These are phyloP conservation scores for Leptosphaerulina australis DNA, from an alignment of 2,329 filamentous ascomycete genomes.

Conservation along the genomic window DNA sequence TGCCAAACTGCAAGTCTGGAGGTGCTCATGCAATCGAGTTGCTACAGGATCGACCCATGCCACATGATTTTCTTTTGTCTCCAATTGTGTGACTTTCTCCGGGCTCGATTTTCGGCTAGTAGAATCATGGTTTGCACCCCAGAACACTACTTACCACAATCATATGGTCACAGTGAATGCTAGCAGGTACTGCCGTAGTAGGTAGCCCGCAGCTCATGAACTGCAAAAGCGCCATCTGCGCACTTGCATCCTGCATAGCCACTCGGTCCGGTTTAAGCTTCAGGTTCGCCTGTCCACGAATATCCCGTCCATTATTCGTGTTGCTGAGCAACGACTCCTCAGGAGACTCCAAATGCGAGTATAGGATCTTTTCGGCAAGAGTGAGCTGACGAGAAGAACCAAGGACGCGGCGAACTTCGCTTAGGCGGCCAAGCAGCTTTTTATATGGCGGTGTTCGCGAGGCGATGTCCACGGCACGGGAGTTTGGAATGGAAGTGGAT, in stretches of 20 bases:
- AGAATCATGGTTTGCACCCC: neutral
- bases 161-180: constrained; percentile 98
- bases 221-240: constrained; percentile 96
- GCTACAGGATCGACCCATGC: no score
- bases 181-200: constrained; percentile 89
- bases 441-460: constrained; percentile 78
- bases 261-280: constrained; percentile 97
- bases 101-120: neutral
- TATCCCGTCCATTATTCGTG: constrained; percentile 81
- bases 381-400: constrained; percentile 71
- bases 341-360: constrained; percentile 88
- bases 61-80: no score
- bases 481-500: constrained; percentile 33
- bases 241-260: constrained; percentile 98
- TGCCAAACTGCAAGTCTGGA: no score
- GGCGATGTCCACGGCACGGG: constrained; percentile 49
- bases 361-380: constrained; percentile 96
- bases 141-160: constrained; percentile 69
- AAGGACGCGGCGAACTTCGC: constrained; percentile 75
- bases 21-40: no score
- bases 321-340: constrained; percentile 85
- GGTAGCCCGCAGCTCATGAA: constrained; percentile 97
- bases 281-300: constrained; percentile 88
- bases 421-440: constrained; percentile 77
- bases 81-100: neutral